phyloP scores from a whole-genome alignment of 129 eudicot species.

The Rutidosis leptorrhynchoides region DNA sequence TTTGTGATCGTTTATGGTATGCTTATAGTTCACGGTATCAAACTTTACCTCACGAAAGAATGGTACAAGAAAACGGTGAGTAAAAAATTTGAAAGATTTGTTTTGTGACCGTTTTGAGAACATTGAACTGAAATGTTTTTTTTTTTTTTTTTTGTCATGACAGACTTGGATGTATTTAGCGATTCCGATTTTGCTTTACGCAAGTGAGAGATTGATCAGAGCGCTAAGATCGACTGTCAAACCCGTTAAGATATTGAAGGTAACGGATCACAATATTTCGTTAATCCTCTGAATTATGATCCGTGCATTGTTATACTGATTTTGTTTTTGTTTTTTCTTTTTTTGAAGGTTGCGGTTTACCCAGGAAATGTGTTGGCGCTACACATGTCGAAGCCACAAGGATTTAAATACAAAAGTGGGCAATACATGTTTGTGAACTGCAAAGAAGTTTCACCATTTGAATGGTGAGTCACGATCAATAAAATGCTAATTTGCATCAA shows the following conservation, averaged over 20 bases:
- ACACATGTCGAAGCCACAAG: slow-evolving; percentile 55
- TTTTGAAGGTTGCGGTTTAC: slow-evolving; percentile 45
- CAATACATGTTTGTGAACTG: slow-evolving; percentile 60
- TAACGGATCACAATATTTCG: slow-evolving; percentile 12
- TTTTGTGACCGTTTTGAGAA: background rate
- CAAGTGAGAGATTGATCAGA: slow-evolving; percentile 40
- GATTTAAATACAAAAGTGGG: slow-evolving; percentile 52
- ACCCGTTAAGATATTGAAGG: slow-evolving; percentile 53
- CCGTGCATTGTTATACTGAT: background rate
- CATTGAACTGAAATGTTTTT: background rate
- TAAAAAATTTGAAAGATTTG: background rate
- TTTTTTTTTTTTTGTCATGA: slow-evolving; percentile 3
- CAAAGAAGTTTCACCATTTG: slow-evolving; percentile 50
- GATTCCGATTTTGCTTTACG: slow-evolving; percentile 47
- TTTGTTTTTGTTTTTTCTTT: background rate
- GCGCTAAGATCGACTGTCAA: slow-evolving; percentile 48
- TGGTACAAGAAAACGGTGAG: slow-evolving; percentile 70
- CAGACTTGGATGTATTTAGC: slow-evolving; percentile 81
- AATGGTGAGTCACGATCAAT: slow-evolving; percentile 37
- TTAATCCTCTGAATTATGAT: background rate
- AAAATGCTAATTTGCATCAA: background rate
- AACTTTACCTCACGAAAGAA: slow-evolving; percentile 48
- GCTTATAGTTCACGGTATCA: slow-evolving; percentile 46
- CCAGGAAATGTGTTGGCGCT: slow-evolving; percentile 55
- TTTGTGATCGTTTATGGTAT: slow-evolving; percentile 49